A percentile compares a stretch with the other conserved stretches of the same genome.
These are phyloP conservation scores for Casuarina cunninghamiana DNA, from an alignment of 306 rosid species.

Conservation along the genomic window DNA sequence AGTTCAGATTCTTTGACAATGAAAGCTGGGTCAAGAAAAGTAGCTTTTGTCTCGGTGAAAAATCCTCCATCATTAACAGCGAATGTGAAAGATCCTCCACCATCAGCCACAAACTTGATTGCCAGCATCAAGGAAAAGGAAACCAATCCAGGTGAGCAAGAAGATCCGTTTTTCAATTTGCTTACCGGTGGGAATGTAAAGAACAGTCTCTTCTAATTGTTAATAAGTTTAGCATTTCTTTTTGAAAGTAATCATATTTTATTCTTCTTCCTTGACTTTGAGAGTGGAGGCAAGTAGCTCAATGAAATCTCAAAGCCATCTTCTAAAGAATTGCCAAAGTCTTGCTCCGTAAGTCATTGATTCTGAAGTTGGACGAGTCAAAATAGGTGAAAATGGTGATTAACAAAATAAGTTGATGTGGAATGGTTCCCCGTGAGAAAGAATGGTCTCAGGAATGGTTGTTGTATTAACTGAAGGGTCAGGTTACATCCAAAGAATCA, in stretches of 20 bases:
- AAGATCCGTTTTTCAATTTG: slow-evolving; percentile 48
- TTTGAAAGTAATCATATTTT: background rate
- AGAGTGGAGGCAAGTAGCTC: no score
- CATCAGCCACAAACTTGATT: slow-evolving; percentile 18
- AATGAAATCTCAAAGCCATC: no score
- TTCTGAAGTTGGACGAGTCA: no score
- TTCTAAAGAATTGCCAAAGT: no score
- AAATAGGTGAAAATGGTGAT: no score
- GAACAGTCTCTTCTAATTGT: slow-evolving; percentile 46
- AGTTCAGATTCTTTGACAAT: slow-evolving; percentile 24
- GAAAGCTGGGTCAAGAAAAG: slow-evolving; percentile 42
- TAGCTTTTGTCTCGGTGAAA: slow-evolving; percentile 66
- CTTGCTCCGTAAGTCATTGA: no score
- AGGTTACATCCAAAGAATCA: no score
- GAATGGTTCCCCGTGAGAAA: no score
- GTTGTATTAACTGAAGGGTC: no score
- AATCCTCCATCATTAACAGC: slow-evolving; percentile 28
- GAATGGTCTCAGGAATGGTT: no score
- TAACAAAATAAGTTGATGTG: no score
- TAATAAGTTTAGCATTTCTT: background rate
- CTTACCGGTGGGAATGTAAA: slow-evolving; percentile 44
- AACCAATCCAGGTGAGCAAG: slow-evolving; percentile 26
- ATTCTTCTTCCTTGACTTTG: background rate
- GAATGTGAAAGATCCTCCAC: slow-evolving; percentile 24
- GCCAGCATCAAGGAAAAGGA: slow-evolving; percentile 36